Base-by-base conservation (phyloP, 352 stramenopile species). In the Blastocystis sp. region DNA sequence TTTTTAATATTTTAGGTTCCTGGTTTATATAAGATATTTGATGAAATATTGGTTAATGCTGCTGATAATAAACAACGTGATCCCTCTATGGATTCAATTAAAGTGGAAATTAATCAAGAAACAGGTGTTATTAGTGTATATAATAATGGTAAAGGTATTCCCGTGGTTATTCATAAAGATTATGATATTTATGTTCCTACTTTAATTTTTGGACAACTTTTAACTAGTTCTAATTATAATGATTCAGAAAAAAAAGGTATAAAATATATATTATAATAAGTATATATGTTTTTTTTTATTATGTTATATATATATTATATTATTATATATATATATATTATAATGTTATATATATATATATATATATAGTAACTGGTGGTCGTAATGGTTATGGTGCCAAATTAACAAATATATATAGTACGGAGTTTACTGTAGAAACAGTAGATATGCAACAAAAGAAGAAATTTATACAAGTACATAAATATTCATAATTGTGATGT, bases 221-320 rank as follows among this genome's bases (percentile, higher is more conserved):
- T 96, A 4, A 97, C 87, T 18, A 86, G 86, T 33, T 92, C 80
- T 13, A 97, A 97, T 72, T 97, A 95, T 68, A 83, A 96, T 55
- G 88, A 97, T 58, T 83, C 86, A 33, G 82, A 92, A 71, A 88
- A 94, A 68, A 90, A 89, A 67, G 86, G 78, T 0, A 82, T 9
- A 1, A 19, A 6, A 9, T 19, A 55, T 7, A 24, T 27, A 11
- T 48, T 13, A 6, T 10, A 2, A 6, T 64, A 18, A 65, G 9
- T 11, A 77, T 77, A 21, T 79, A 78, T 47, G 80, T 77, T 48
- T 72, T 96, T 39, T 96, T 90, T 80, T 96, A 96, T 71, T 96
- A 96, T 67, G 96, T 96, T 66, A 88, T n/a, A n/a, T n/a, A n/a
- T n/a, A n/a, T n/a, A 98, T 70, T 88, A 98, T 75, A 96, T 96